Evolutionary conservation across 1,139 yeast genomes (phyloP).

Genomic region (Saccharomyces hybrid): DNA sequence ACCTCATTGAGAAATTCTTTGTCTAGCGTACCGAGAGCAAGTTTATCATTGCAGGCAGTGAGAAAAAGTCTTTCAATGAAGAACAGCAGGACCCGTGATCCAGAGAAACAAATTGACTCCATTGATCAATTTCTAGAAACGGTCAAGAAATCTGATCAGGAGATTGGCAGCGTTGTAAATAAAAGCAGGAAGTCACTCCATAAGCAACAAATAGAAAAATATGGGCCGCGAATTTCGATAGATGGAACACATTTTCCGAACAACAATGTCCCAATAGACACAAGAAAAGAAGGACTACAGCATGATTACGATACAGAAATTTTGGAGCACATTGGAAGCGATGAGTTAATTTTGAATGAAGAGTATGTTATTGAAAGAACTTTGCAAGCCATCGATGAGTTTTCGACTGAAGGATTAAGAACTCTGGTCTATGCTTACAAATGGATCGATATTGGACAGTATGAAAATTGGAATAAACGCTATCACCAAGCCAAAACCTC

Average conservation of each 20-base stretch:
- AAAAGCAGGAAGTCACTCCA: constrained; percentile 59
- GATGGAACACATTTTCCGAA: constrained; percentile 1
- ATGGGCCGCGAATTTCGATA: constrained; percentile 31
- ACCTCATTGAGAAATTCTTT: constrained; percentile 16
- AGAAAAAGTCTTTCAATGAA: constrained; percentile 24
- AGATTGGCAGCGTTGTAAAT: constrained; percentile 50
- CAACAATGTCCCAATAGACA: constrained; percentile 4
- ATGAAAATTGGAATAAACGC: constrained; percentile 54
- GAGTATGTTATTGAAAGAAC: constrained; percentile 76
- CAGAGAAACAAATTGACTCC: constrained; percentile 36
- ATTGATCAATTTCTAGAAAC: constrained; percentile 50
- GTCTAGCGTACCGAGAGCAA: constrained; percentile 28
- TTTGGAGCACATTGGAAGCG: constrained; percentile 44
- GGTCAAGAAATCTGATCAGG: constrained; percentile 44
- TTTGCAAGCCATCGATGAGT: constrained; percentile 82
- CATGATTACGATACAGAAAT: constrained; percentile 10
- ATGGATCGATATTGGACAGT: constrained; percentile 56
- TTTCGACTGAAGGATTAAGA: constrained; percentile 89
- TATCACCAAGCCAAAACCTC: constrained; percentile 76
- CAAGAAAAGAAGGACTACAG: constrained; percentile 4
- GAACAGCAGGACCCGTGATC: constrained; percentile 21
- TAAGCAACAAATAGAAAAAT: constrained; percentile 50
- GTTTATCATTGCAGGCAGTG: constrained; percentile 32
- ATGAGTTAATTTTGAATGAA: constrained; percentile 59
- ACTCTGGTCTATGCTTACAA: constrained; percentile 77